phyloP scores from a whole-genome alignment of 495 filamentous ascomycete species.

The Podospora fimiseda region DNA sequence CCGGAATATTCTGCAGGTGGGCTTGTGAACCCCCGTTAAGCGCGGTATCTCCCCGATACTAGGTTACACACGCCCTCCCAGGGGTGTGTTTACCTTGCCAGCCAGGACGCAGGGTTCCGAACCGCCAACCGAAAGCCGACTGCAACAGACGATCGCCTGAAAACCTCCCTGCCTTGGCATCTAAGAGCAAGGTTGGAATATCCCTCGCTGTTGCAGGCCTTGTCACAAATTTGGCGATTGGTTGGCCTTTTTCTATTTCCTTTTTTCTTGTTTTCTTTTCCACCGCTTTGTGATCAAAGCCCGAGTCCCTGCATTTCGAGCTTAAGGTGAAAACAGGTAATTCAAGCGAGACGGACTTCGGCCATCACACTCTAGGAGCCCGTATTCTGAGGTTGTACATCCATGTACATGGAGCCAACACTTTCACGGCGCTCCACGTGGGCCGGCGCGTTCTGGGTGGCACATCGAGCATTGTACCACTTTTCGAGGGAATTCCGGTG shows the following conservation, averaged over 20 bases:
- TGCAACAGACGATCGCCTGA: not conserved
- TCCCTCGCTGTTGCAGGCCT: not conserved
- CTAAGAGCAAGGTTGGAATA: no score
- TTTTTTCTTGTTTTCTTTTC: not conserved
- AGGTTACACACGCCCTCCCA: not conserved
- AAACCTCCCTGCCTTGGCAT: no score
- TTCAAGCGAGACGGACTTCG: not conserved
- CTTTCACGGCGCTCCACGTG: not conserved
- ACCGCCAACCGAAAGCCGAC: not conserved
- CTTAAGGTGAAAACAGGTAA: no score
- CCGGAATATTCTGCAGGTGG: constrained; percentile 5
- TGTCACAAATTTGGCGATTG: not conserved
- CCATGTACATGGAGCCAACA: not conserved
- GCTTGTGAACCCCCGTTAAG: not conserved
- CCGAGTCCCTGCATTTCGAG: no score
- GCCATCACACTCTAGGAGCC: not conserved
- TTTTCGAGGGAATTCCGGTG: not conserved
- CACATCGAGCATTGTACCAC: not conserved
- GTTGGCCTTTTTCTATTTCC: not conserved
- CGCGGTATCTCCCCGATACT: constrained; percentile 1
- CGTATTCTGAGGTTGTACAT: not conserved
- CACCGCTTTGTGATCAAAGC: no score
- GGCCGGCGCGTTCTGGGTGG: not conserved
- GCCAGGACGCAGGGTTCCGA: not conserved
- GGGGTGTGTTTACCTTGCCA: not conserved